Conservation (phyloP, 106 monocot species). For the Allium cepa region DNA sequence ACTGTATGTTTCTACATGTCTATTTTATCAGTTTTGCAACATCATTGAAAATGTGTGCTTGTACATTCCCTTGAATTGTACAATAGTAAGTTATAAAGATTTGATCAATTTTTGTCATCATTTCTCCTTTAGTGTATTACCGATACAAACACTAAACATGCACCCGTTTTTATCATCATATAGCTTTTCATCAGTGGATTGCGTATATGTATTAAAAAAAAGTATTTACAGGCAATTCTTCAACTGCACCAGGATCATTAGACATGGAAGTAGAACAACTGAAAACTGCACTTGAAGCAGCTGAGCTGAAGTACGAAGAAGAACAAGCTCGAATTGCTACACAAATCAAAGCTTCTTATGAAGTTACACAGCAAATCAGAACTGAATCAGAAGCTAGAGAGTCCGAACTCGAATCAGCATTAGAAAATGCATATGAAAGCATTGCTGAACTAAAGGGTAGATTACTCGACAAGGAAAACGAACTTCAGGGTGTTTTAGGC, state of each 20-base stretch:
- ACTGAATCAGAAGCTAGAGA: conserved; percentile 28
- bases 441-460: conserved; percentile 44
- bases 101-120: too few relatives aligned
- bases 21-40: too few relatives aligned
- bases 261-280: conserved; percentile 38
- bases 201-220: too few relatives aligned
- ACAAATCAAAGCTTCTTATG: conserved; percentile 28
- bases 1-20: too few relatives aligned
- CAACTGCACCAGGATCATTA: background rate
- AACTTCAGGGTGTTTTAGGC: background rate
- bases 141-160: too few relatives aligned
- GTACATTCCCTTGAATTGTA: too few relatives aligned
- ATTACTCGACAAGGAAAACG: conserved; percentile 19
- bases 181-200: too few relatives aligned
- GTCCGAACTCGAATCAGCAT: conserved; percentile 22
- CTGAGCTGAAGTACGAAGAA: conserved; percentile 36
- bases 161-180: too few relatives aligned
- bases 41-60: too few relatives aligned
- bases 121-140: too few relatives aligned
- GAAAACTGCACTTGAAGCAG: conserved; percentile 29
- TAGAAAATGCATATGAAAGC: conserved; percentile 21
- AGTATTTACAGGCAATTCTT: background rate
- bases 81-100: too few relatives aligned
- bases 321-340: conserved; percentile 41
- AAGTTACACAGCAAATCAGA: conserved; percentile 38